A percentile compares a stretch with the other conserved stretches of the same genome.
phyloP scores from a whole-genome alignment of 352 stramenopile genomes.

The Phytophthora litchii region DNA sequence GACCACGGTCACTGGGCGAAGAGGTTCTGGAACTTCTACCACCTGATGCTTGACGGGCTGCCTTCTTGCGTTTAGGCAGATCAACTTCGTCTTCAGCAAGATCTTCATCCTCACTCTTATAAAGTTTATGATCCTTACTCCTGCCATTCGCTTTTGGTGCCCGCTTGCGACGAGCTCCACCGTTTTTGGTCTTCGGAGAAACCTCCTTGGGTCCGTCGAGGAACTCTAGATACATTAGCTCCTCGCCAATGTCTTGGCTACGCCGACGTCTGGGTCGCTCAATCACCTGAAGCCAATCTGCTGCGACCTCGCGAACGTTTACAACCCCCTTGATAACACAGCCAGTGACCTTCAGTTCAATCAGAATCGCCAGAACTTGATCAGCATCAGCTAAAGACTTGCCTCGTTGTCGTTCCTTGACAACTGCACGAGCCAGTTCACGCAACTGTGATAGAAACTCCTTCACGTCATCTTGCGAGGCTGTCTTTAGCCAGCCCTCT shows the following conservation, averaged over 20 bases:
- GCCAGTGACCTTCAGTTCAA: conserved; percentile 88
- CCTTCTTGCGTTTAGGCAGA: conserved; percentile 45
- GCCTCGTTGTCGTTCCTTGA: conserved; percentile 86
- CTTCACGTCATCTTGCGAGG: conserved; percentile 83
- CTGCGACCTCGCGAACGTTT: conserved; percentile 77
- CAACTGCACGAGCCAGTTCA: conserved; percentile 76
- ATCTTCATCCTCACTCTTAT: conserved; percentile 62
- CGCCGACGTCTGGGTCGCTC: conserved; percentile 85
- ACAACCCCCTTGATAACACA: conserved; percentile 73
- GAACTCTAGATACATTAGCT: conserved; percentile 89
- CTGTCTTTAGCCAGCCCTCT: conserved; percentile 75
- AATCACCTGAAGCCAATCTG: conserved; percentile 88
- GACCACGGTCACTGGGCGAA: conserved; percentile 24
- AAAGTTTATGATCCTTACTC: conserved; percentile 41
- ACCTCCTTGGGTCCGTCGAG: conserved; percentile 74
- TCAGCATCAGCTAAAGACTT: conserved; percentile 83
- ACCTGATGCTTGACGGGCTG: conserved; percentile 35
- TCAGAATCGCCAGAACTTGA: conserved; percentile 86
- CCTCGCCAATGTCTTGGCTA: conserved; percentile 83
- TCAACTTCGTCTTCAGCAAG: conserved; percentile 46
- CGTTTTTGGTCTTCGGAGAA: conserved; percentile 46
- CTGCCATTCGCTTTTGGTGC: conserved; percentile 43
- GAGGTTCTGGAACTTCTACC: conserved; percentile 29
- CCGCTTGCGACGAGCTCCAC: conserved; percentile 38
- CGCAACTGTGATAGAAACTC: conserved; percentile 80